Conservation (phyloP, 805 yeast genomes). For the Alloascoidea africana region DNA sequence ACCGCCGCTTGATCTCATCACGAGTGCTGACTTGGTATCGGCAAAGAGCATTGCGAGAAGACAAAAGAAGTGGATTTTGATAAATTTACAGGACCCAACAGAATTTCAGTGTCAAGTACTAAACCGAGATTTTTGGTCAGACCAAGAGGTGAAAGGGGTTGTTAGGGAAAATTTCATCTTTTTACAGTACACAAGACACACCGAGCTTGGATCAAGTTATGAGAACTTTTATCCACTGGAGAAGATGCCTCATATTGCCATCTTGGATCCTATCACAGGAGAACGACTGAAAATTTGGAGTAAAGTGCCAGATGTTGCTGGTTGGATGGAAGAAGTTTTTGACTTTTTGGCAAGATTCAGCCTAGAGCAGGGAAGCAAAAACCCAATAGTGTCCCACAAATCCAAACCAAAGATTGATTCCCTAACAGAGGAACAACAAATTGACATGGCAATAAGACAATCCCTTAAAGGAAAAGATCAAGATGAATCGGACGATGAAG, state of each 20-base stretch:
- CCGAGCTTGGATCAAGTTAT: constrained; percentile 60
- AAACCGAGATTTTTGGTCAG: constrained; percentile 89
- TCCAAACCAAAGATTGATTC: constrained; percentile 45
- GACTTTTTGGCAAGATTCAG: constrained; percentile 56
- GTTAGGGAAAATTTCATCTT: constrained; percentile 64
- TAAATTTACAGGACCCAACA: constrained; percentile 75
- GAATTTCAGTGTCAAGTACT: constrained; percentile 83
- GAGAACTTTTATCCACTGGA: constrained; percentile 57
- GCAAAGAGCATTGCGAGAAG: constrained; percentile 58
- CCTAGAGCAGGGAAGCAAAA: constrained; percentile 42
- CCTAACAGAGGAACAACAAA: constrained; percentile 75
- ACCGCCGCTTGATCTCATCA: constrained; percentile 91
- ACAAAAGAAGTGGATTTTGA: constrained; percentile 63
- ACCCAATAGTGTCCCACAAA: constrained; percentile 30
- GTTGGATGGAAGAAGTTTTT: constrained; percentile 52
- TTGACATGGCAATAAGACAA: constrained; percentile 58
- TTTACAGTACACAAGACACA: constrained; percentile 71
- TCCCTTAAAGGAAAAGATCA: constrained; percentile 26
- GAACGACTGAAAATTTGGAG: constrained; percentile 73
- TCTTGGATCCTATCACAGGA: constrained; percentile 91
- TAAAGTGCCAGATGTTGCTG: constrained; percentile 39
- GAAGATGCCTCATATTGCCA: constrained; percentile 72
- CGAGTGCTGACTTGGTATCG: constrained; percentile 41
- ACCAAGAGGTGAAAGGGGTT: constrained; percentile 41
- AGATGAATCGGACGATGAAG: constrained; percentile 7